Evolutionary conservation across 192 early-diverging fungal species (phyloP).

Genomic region (Chytriomyces sp.): DNA sequence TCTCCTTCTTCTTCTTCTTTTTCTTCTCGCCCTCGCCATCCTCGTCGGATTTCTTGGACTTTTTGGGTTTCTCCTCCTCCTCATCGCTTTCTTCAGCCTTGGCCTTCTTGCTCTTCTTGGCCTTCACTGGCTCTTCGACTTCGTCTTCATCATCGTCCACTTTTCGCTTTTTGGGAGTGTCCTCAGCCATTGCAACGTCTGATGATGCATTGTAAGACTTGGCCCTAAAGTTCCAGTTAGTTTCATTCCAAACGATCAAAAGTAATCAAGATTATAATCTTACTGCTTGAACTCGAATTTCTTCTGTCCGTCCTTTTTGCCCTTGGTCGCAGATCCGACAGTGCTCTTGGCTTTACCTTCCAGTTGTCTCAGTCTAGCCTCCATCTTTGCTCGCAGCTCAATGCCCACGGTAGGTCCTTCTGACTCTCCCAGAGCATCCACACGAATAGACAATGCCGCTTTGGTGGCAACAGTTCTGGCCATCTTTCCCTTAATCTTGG

Average conservation of each 20-base stretch:
- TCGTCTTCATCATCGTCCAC: slow-evolving; percentile 52
- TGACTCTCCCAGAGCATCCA: slow-evolving; percentile 81
- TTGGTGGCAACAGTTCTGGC: slow-evolving; percentile 94
- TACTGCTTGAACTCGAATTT: slow-evolving; percentile 63
- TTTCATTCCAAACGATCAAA: neutral
- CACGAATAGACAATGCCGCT: slow-evolving; percentile 84
- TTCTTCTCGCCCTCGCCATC: slow-evolving; percentile 48
- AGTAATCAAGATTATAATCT: neutral
- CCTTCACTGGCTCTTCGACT: slow-evolving; percentile 49
- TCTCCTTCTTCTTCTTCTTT: slow-evolving; percentile 53
- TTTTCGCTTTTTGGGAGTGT: slow-evolving; percentile 42
- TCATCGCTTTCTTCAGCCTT: slow-evolving; percentile 49
- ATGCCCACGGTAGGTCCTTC: slow-evolving; percentile 79
- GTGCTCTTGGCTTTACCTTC: slow-evolving; percentile 74
- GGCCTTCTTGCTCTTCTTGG: slow-evolving; percentile 53
- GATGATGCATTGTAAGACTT: slow-evolving; percentile 53
- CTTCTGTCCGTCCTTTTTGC: slow-evolving; percentile 64
- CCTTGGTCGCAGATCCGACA: slow-evolving; percentile 71
- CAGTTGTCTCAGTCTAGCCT: slow-evolving; percentile 85
- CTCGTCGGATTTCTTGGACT: slow-evolving; percentile 60
- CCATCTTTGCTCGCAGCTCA: slow-evolving; percentile 84
- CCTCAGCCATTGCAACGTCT: slow-evolving; percentile 49
- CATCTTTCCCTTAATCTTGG: slow-evolving; percentile 98
- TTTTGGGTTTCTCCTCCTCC: slow-evolving; percentile 50
- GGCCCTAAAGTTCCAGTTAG: neutral